These are phyloP conservation scores for Candida odintsovae DNA, from an alignment of 805 yeast genomes.

Conservation along the genomic window DNA sequence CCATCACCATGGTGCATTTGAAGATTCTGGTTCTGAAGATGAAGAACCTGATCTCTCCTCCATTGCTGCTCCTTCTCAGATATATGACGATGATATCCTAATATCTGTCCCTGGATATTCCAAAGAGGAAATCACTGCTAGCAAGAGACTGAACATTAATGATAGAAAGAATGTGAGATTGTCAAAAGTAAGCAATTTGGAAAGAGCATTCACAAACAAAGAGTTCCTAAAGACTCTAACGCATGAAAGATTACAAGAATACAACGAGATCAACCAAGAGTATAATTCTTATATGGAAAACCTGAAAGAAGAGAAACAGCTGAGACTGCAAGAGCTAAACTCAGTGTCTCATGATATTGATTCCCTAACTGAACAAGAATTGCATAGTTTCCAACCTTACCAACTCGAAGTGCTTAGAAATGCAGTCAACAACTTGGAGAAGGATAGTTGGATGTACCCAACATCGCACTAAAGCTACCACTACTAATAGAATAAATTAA, in stretches of 20 bases:
- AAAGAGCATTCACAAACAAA: constrained; percentile 15
- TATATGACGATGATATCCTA: constrained; percentile 19
- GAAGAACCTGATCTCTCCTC: constrained; percentile 22
- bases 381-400: not conserved
- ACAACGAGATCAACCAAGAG: constrained; percentile 14
- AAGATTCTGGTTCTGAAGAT: constrained; percentile 24
- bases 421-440: constrained; percentile 1
- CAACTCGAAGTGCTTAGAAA: constrained; percentile 4
- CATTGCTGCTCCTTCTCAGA: constrained; percentile 13
- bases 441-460: constrained; percentile 7
- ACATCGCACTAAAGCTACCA: not conserved
- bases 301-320: not conserved
- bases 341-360: not conserved
- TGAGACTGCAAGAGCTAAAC: not conserved
- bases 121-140: constrained; percentile 21
- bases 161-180: constrained; percentile 22
- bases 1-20: constrained; percentile 11
- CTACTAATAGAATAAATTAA: too few relatives aligned
- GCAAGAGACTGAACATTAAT: constrained; percentile 17
- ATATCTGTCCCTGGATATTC: constrained; percentile 24
- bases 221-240: constrained; percentile 14
- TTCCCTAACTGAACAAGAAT: not conserved
- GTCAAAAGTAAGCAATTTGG: constrained; percentile 17
- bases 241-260: constrained; percentile 13
- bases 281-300: not conserved